These are phyloP conservation scores for Barnettozyma botsteinii DNA, from an alignment of 805 yeast genomes.

Conservation along the genomic window DNA sequence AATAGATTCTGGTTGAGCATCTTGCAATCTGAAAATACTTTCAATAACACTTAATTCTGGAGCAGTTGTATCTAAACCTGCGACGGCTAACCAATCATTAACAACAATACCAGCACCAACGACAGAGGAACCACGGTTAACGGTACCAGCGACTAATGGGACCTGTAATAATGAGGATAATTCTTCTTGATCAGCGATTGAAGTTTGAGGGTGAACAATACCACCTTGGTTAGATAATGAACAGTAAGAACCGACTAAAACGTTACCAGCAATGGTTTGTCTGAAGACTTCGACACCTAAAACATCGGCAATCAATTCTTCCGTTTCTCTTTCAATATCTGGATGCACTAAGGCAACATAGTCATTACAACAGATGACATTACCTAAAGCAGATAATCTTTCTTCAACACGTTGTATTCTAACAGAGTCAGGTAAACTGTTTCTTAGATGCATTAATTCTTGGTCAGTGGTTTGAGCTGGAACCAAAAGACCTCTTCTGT, in stretches of 20 bases:
- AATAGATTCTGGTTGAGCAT: constrained; percentile 83
- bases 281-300: constrained; percentile 98
- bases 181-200: constrained; percentile 97
- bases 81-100: constrained; percentile 95
- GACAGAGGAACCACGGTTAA: constrained; percentile 94
- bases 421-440: constrained; percentile 90
- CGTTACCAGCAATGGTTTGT: constrained; percentile 98
- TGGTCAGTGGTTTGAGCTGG: constrained; percentile 98
- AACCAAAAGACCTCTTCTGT: constrained; percentile 93
- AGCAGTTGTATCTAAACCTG: constrained; percentile 97
- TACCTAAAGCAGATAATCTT: constrained; percentile 93
- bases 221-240: constrained; percentile 96
- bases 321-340: constrained; percentile 98
- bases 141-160: constrained; percentile 97
- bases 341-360: constrained; percentile 99
- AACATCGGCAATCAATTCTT: constrained; percentile 95
- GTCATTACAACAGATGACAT: constrained; percentile 97
- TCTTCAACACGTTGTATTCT: constrained; percentile 98
- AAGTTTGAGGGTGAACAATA: constrained; percentile 94
- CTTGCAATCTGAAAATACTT: constrained; percentile 90
- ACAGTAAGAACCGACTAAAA: constrained; percentile 94
- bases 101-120: constrained; percentile 99
- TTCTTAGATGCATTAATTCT: constrained; percentile 95
- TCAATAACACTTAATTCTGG: constrained; percentile 97
- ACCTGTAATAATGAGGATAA: constrained; percentile 91